Conservation (phyloP, 1,139 yeast species). For the Geotrichum restrictum region DNA sequence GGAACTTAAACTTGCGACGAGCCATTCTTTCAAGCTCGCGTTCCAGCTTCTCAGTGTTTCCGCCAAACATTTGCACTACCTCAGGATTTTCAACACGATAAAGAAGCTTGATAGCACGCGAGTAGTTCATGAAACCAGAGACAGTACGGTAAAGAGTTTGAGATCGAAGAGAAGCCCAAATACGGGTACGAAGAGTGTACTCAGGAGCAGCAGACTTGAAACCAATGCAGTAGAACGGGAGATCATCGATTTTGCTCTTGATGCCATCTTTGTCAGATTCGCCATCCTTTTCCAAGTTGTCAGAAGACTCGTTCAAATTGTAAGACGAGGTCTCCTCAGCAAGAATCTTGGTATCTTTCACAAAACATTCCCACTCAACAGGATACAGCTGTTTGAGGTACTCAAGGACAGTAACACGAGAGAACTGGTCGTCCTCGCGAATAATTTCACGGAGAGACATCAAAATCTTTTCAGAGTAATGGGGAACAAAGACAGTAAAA, state of each 20-base stretch:
- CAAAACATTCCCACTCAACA: conserved; percentile 99
- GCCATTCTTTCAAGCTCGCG: conserved; percentile 98
- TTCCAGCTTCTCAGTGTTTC: conserved; percentile 92
- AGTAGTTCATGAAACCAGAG: conserved; percentile 98
- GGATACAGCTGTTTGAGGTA: conserved; percentile 97
- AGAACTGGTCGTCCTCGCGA: conserved; percentile 97
- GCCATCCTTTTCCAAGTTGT: conserved; percentile 51
- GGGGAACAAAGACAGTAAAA: conserved; percentile 95
- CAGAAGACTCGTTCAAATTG: conserved; percentile 29
- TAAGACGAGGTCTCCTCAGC: conserved; percentile 69
- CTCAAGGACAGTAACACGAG: conserved; percentile 93
- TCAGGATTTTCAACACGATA: conserved; percentile 99
- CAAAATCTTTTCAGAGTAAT: conserved; percentile 93
- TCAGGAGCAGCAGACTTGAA: conserved; percentile 99
- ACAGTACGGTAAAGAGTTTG: conserved; percentile 98
- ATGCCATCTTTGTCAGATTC: conserved; percentile 55
- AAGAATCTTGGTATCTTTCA: conserved; percentile 94
- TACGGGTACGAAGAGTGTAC: conserved; percentile 95
- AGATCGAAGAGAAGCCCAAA: conserved; percentile 98
- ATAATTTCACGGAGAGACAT: conserved; percentile 93
- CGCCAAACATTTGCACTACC: conserved; percentile 96
- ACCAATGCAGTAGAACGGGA: conserved; percentile 98
- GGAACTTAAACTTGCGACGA: conserved; percentile 94
- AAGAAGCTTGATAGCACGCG: conserved; percentile 93
- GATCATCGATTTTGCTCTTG: conserved; percentile 89